Conservation (phyloP, 768 basidiomycete genomes). For the Podaxis mareebaensis region DNA sequence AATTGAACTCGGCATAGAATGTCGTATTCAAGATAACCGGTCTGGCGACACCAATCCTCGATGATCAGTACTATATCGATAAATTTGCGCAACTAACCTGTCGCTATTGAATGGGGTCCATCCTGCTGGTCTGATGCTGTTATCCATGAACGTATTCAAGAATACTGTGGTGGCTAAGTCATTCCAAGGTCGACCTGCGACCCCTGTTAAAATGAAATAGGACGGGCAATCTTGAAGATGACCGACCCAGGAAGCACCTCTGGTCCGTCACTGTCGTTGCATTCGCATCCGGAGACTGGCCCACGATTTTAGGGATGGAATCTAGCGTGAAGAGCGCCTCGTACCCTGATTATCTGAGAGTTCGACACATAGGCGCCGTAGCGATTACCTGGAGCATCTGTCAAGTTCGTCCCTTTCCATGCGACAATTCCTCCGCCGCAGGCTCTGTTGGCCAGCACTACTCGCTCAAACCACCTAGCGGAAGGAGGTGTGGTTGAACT, state of each 20-base stretch:
- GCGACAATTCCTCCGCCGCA: conserved; percentile 68
- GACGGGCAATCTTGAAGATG: too few relatives aligned
- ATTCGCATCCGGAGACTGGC: conserved; percentile 61
- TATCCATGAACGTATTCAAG: conserved; percentile 58
- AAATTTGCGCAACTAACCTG: conserved; percentile 29
- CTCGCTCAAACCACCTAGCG: conserved; percentile 58
- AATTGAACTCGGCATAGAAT: conserved; percentile 59
- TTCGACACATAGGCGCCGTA: conserved; percentile 59
- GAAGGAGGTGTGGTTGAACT: background rate
- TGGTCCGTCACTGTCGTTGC: conserved; percentile 42
- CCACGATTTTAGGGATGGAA: background rate
- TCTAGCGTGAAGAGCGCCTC: conserved; percentile 17
- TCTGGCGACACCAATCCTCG: conserved; percentile 24
- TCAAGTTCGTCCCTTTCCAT: conserved; percentile 61
- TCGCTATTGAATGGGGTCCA: conserved; percentile 49
- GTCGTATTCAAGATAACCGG: conserved; percentile 51
- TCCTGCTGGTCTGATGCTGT: conserved; percentile 49
- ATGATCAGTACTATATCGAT: background rate
- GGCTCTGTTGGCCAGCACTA: conserved; percentile 59
- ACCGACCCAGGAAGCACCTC: conserved; percentile 51
- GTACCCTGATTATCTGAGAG: conserved; percentile 56
- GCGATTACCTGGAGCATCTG: conserved; percentile 47
- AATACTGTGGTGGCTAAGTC: conserved; percentile 55
- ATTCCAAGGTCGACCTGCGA: conserved; percentile 60
- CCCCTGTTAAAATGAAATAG: background rate